Percentiles rank a stretch among this genome's conserved stretches.
Conservation (phyloP, 2,329 filamentous ascomycete genomes). For the Cercospora sojina region DNA sequence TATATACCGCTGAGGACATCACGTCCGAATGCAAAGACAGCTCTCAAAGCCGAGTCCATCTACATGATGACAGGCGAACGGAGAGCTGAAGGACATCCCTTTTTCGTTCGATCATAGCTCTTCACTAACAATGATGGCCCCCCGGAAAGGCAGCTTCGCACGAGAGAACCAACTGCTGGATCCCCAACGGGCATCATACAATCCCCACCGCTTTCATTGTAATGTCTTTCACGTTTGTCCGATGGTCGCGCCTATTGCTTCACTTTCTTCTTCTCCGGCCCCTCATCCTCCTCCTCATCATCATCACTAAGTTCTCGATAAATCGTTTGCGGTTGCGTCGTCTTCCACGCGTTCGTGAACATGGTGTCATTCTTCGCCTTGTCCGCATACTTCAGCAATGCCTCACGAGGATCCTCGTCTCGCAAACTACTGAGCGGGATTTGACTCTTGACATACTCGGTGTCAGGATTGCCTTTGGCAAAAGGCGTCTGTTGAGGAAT, state of each 20-base stretch:
- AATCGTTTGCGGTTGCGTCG: conserved; percentile 87
- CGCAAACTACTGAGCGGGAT: conserved; percentile 90
- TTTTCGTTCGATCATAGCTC: background rate
- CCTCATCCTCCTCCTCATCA: conserved; percentile 70
- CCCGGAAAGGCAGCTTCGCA: background rate
- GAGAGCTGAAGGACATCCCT: background rate
- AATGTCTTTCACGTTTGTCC: background rate
- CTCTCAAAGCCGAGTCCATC: background rate
- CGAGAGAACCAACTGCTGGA: too few species aligned
- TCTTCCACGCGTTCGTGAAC: conserved; percentile 90
- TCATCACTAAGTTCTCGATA: conserved; percentile 88
- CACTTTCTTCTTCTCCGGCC: conserved; percentile 58
- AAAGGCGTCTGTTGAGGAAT: conserved; percentile 85
- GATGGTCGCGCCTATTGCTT: conserved; percentile 16
- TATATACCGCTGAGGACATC: background rate
- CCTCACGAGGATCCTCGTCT: conserved; percentile 93
- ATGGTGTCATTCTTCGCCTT: conserved; percentile 89
- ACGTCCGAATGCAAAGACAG: background rate
- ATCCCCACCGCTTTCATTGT: background rate
- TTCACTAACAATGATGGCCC: background rate
- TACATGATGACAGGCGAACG: background rate
- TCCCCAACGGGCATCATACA: too few species aligned
- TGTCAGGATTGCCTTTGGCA: conserved; percentile 83
- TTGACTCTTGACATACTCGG: conserved; percentile 81
- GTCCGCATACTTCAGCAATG: conserved; percentile 90